Conservation (phyloP, 208 protist genomes). For the Trypanosoma mega region DNA sequence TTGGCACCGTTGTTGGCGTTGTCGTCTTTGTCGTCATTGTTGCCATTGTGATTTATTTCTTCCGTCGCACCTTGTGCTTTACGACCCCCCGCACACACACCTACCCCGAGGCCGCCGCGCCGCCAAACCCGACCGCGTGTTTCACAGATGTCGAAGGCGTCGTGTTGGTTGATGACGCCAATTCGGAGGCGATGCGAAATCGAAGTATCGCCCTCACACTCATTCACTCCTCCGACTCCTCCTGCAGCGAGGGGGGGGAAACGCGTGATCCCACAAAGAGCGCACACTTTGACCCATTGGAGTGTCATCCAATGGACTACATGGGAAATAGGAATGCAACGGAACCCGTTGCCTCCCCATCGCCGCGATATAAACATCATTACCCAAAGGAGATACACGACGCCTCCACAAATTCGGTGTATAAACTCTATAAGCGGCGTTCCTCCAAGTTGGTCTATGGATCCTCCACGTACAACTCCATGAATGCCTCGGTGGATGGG, state of each 20-base stretch:
- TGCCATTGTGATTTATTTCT: background rate
- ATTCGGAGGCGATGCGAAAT: constrained; percentile 4
- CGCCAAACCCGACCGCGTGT: background rate
- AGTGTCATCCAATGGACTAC: too few species aligned
- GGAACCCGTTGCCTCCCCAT: too few species aligned
- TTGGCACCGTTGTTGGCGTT: too few species aligned
- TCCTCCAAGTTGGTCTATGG: constrained; percentile 5
- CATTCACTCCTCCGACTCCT: constrained; percentile 3
- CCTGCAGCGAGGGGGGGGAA: background rate
- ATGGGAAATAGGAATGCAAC: too few species aligned
- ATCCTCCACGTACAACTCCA: constrained; percentile 1
- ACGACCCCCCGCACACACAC: background rate
- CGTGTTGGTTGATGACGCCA: constrained; percentile 7
- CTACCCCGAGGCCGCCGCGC: background rate
- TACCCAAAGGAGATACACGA: constrained; percentile 9
- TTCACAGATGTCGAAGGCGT: constrained; percentile 7
- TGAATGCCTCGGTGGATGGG: background rate
- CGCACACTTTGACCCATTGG: background rate
- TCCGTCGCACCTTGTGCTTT: too few species aligned
- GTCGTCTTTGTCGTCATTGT: constrained; percentile 1
- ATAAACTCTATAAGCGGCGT: constrained; percentile 9
- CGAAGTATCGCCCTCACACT: constrained; percentile 4
- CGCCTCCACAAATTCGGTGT: constrained; percentile 5
- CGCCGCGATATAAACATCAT: too few species aligned
- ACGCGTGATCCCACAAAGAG: background rate